Evolutionary conservation across 306 rosid genomes (phyloP), one percentile per base, ranked within the genome.

Genomic region (Casuarina cunninghamiana): DNA sequence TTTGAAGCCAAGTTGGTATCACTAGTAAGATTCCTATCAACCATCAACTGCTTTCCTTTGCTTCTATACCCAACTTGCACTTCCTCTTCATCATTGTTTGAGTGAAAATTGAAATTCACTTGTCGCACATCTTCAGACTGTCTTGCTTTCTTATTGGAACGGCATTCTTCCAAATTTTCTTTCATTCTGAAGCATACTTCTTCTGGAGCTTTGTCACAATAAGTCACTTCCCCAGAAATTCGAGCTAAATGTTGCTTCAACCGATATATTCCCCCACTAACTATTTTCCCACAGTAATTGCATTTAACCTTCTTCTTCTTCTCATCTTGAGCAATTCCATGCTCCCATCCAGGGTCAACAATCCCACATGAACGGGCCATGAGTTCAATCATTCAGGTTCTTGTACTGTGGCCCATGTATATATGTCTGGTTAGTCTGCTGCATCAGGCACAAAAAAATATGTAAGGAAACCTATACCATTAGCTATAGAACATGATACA

Each of bases 301-400:
- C 98, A 95, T 76, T 91, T 90, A 72, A 95, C 98, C 82, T 92
- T 95, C 94, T 92, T 95, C 87, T 95, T 95, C 80, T 89, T 89
- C 88, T 89, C 98, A 80, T 95, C 98, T 83, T 92, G 97, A 72
- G 98, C 96, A 78, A 80, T 69, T 13, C 97, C 98, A 83, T 95
- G 97, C 79, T 95, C 97, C 98, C 98, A 95, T 53, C 98, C 98
- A 5, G 97, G 98, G 85, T 95, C 97, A 67, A 91, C 86, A 84
- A 91, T 86, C 73, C 97, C 98, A 50, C 85, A 75, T 67, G 98
- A 82, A 82, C 96, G 97, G 74, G 92, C 93, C 90, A 87, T 91
- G 76, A 85, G 21, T 41, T 65, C 57, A 69, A 58, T 57, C 44
- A 63, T 67, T 67, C 79, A 82, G 51, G 70, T 80, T 37, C 45